Evolutionary conservation across 1,284 basidiomycete genomes (phyloP).

Genomic region (Microbotryum lychnidis-dioicae): DNA sequence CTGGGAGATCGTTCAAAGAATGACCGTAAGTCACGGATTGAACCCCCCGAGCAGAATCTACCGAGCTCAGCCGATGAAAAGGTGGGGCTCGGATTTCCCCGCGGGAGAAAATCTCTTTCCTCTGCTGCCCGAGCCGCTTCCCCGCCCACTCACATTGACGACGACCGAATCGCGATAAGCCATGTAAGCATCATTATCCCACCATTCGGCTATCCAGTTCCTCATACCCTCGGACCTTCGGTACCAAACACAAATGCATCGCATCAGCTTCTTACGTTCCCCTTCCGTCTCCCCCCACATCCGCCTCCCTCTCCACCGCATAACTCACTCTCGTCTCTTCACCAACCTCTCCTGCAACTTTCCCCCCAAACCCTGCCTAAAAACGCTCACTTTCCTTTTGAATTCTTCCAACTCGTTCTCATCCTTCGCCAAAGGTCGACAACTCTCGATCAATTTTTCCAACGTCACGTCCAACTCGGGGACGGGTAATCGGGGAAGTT

Average conservation of each 20-base stretch:
- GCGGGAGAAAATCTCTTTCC: too few species aligned
- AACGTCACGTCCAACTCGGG: conserved; percentile 26
- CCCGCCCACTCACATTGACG: conserved; percentile 24
- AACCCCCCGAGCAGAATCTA: too few species aligned
- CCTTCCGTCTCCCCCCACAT: neutral
- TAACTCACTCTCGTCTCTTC: conserved; percentile 18
- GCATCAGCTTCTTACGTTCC: neutral
- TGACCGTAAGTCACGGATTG: too few species aligned
- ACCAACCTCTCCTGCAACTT: conserved; percentile 29
- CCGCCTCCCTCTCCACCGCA: too few species aligned
- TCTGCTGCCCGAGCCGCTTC: too few species aligned
- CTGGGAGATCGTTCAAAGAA: too few species aligned
- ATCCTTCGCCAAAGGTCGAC: conserved; percentile 19
- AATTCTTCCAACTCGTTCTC: conserved; percentile 11
- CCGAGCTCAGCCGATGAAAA: too few species aligned
- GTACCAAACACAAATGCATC: neutral
- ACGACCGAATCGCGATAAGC: conserved; percentile 34
- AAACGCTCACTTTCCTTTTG: conserved; percentile 22
- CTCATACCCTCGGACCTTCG: conserved; percentile 1
- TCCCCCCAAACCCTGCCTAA: conserved; percentile 12
- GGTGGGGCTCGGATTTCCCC: too few species aligned
- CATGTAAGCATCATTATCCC: conserved; percentile 35
- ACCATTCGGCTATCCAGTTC: conserved; percentile 35
- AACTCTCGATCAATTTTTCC: conserved; percentile 20
- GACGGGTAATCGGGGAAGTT: conserved; percentile 30